Base-by-base conservation (phyloP, 2,329 filamentous ascomycete species). In the Ophiostoma australiae region DNA sequence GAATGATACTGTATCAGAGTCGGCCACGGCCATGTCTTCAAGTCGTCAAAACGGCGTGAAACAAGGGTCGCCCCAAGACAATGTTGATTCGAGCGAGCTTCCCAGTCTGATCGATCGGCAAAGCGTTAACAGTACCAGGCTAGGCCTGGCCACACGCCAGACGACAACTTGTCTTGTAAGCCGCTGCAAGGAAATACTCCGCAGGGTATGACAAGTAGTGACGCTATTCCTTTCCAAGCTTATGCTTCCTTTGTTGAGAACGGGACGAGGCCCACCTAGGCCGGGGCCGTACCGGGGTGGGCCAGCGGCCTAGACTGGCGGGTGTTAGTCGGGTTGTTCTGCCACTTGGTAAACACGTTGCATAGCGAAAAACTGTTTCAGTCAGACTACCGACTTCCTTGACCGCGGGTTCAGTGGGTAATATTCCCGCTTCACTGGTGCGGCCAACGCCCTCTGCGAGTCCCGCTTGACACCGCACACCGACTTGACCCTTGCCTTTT, bases 341-440 rank as follows among this genome's bases (percentile, higher is more conserved):
- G 33, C 63, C 27, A 61, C 52, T 61, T 33, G 13, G 13, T 61
- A 61, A 61, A 61, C 55, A 31, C 27, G 55, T 61, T 61, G 55
- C 4, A 27, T 27, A 27, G 13, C 23, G 15, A 31, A 13, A 48
- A 39, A 39, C 39, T 35, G n/a, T 70, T 44, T 68, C 1, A 31
- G 52, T 33, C 55, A 27, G 55, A 17, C 55, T 33, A 17, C 23
- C 10, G 55, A 61, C 27, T 33, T 27, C 7, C 27, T 61, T 61
- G 10, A 23, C 3, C 52, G 27, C 13, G 11, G 44, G n/a, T 15
- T 20, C 17, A 20, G 15, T 20, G 44, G 17, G 4, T 6, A 48
- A 20, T 2, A 48, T 7, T 6, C 5, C 20, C 44, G 17, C 44
- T 48, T 20, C 17, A 20, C 17, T 20, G 17, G 44, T 17, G 4